Percentiles rank a stretch among this genome's conserved stretches.
phyloP scores from a whole-genome alignment of 75 land plant species.

The Sequoia sempervirens region DNA sequence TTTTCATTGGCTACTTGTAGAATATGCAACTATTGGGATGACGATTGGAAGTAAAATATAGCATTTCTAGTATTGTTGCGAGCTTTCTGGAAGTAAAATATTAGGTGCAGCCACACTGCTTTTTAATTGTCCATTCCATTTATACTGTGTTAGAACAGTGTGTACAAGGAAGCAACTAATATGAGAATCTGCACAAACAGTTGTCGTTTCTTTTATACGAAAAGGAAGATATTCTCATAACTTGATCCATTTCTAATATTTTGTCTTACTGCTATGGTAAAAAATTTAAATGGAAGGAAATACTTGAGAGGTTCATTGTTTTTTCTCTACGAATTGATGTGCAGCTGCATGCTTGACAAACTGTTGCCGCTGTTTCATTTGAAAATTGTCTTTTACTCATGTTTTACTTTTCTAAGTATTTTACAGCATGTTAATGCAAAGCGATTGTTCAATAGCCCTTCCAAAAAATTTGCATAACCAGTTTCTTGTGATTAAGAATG shows the following conservation, averaged over 20 bases:
- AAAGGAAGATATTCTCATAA: not conserved
- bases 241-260: not conserved
- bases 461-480: not conserved
- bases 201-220: not conserved
- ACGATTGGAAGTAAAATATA: not conserved
- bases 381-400: too few relatives aligned
- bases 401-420: not conserved
- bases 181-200: not conserved
- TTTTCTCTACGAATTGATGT: too few relatives aligned
- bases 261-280: not conserved
- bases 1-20: not conserved
- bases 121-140: too few relatives aligned
- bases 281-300: not conserved
- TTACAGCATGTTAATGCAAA: not conserved
- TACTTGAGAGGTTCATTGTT: not conserved
- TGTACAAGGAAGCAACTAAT: not conserved
- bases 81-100: not conserved
- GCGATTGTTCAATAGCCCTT: not conserved
- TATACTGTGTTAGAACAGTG: not conserved
- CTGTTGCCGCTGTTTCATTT: too few relatives aligned
- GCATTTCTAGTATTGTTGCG: not conserved
- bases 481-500: not conserved
- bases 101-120: not conserved
- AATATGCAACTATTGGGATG: not conserved
- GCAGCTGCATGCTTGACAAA: too few relatives aligned